Conservation (phyloP, 768 basidiomycete species). For the Trametes punicea region DNA sequence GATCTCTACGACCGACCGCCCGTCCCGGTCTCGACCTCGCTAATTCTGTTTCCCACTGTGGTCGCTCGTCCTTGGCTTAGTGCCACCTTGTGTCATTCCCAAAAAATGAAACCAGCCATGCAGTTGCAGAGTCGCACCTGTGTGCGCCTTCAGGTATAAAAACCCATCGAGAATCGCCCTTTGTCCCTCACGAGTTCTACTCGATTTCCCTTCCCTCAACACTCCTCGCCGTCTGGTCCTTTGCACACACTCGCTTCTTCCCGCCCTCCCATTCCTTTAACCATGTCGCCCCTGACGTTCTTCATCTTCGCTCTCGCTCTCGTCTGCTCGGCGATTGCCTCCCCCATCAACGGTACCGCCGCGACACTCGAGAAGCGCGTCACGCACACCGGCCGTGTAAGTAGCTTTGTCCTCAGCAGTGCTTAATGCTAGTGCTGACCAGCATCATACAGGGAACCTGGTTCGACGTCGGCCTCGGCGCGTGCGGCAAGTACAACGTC, state of each 20-base stretch:
- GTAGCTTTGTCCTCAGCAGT: constrained; percentile 24
- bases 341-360: constrained; percentile 41
- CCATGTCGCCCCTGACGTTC: constrained; percentile 40
- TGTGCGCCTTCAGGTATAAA: constrained; percentile 23
- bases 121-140: constrained; percentile 6
- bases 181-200: constrained; percentile 24
- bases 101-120: constrained; percentile 17
- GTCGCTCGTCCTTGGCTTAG: not conserved
- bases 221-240: constrained; percentile 21
- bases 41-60: not conserved
- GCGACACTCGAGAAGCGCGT: constrained; percentile 46
- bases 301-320: constrained; percentile 39
- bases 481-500: constrained; percentile 55
- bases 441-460: constrained; percentile 54
- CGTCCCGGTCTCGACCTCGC: constrained; percentile 2
- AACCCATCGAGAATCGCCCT: constrained; percentile 1
- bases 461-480: constrained; percentile 57
- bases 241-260: constrained; percentile 15
- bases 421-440: not conserved
- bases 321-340: constrained; percentile 40
- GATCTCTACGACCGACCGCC: not conserved
- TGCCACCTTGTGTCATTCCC: not conserved
- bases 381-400: constrained; percentile 54
- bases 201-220: constrained; percentile 24
- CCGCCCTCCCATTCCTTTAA: constrained; percentile 14